These are phyloP conservation scores for Saccharomyces kudriavzevii DNA, from an alignment of 805 yeast genomes.

Conservation along the genomic window DNA sequence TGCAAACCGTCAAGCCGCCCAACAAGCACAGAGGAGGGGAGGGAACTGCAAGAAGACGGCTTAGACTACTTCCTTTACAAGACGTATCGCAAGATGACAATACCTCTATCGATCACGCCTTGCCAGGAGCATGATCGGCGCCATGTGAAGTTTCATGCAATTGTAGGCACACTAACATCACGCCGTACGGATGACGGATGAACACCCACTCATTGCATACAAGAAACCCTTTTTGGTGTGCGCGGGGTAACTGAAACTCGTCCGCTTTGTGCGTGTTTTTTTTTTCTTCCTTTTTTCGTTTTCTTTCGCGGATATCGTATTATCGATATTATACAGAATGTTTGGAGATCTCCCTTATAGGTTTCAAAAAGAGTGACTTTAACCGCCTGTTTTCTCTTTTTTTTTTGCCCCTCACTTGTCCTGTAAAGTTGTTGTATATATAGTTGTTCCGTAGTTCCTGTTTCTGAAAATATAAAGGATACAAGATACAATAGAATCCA, in stretches of 20 bases:
- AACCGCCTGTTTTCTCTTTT: not conserved
- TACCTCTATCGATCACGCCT: not conserved
- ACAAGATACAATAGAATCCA: not conserved
- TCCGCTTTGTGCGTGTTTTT: not conserved
- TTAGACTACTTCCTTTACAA: not conserved
- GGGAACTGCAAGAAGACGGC: not conserved
- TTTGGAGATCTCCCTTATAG: not conserved
- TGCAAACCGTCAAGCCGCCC: not conserved
- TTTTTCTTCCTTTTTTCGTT: not conserved
- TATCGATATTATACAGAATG: not conserved
- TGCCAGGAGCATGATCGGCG: not conserved
- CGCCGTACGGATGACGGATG: not conserved
- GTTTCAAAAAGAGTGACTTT: not conserved
- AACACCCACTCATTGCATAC: not conserved
- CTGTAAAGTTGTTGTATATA: not conserved
- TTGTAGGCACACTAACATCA: not conserved
- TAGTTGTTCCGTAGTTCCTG: not conserved
- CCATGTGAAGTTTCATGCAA: not conserved
- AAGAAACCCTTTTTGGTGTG: too few relatives aligned
- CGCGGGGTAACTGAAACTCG: too few relatives aligned
- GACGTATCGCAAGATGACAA: not conserved
- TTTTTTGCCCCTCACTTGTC: not conserved
- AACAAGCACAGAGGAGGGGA: not conserved
- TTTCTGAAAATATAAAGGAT: not conserved
- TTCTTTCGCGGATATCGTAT: not conserved